Conservation (phyloP, 176 grass and related monocot genomes). For the maize (Zea mays) region DNA sequence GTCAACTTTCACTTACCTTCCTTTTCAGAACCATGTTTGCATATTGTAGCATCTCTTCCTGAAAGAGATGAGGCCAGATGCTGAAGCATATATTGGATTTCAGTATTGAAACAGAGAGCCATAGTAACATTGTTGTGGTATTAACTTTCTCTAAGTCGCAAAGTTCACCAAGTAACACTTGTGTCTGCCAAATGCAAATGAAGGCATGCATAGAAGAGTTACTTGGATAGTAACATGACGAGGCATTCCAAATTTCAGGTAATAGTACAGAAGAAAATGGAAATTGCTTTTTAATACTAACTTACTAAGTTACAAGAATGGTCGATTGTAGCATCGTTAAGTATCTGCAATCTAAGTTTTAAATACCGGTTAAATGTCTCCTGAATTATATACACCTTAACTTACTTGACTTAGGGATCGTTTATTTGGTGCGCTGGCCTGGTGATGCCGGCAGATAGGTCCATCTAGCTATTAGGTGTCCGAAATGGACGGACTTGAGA, state of each 20-base stretch:
- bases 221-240: constrained; percentile 7
- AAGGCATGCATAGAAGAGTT: constrained; percentile 12
- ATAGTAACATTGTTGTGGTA: background rate
- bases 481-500: no score
- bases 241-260: background rate
- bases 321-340: background rate
- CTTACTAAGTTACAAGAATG: background rate
- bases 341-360: background rate
- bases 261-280: background rate
- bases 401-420: no score
- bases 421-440: no score
- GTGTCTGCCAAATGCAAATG: constrained; percentile 47
- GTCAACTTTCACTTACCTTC: constrained; percentile 49
- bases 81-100: constrained; percentile 2
- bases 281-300: background rate
- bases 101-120: background rate
- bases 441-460: no score
- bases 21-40: constrained; percentile 63
- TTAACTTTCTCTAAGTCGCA: constrained; percentile 66
- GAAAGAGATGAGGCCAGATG: background rate
- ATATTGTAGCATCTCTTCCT: constrained; percentile 71
- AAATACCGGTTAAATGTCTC: background rate
- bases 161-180: constrained; percentile 63
- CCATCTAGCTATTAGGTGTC: no score
- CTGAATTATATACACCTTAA: background rate